Percentiles rank a stretch among this genome's conserved stretches.
These are phyloP conservation scores for Nothophaeocryptopus gaeumannii DNA, from an alignment of 2,329 filamentous ascomycete species.

Conservation along the genomic window DNA sequence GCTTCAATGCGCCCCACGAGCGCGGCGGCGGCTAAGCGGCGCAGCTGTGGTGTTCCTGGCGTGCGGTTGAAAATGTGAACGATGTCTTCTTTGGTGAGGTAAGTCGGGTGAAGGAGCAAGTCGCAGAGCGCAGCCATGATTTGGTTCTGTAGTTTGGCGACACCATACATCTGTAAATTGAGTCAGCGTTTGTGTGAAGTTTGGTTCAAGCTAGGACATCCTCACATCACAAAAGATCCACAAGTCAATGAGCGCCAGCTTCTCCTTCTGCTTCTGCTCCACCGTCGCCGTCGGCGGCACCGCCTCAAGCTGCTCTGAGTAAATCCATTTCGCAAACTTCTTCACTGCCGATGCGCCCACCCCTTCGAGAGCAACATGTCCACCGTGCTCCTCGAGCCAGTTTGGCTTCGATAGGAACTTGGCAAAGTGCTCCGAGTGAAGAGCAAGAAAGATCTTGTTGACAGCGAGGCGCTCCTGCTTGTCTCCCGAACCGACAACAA, in stretches of 20 bases:
- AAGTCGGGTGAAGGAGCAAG: background rate
- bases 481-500: background rate
- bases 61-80: background rate
- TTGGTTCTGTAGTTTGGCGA: slow-evolving; percentile 3
- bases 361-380: background rate
- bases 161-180: background rate
- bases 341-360: slow-evolving; percentile 1
- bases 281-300: background rate
- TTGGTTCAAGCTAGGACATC: too few relatives aligned
- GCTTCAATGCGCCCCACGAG: background rate
- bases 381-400: background rate
- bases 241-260: background rate
- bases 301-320: background rate
- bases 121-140: slow-evolving; percentile 1
- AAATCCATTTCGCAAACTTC: slow-evolving; percentile 1
- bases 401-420: background rate
- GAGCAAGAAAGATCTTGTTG: slow-evolving; percentile 1
- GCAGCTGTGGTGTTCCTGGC: background rate
- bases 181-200: too few relatives aligned
- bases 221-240: slow-evolving; percentile 1
- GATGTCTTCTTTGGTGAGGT: background rate
- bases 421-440: slow-evolving; percentile 1
- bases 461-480: background rate
- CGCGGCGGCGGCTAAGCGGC: background rate
- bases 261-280: background rate